phyloP scores from a whole-genome alignment of 1,139 yeast genomes.

The Candida glucosophila region DNA sequence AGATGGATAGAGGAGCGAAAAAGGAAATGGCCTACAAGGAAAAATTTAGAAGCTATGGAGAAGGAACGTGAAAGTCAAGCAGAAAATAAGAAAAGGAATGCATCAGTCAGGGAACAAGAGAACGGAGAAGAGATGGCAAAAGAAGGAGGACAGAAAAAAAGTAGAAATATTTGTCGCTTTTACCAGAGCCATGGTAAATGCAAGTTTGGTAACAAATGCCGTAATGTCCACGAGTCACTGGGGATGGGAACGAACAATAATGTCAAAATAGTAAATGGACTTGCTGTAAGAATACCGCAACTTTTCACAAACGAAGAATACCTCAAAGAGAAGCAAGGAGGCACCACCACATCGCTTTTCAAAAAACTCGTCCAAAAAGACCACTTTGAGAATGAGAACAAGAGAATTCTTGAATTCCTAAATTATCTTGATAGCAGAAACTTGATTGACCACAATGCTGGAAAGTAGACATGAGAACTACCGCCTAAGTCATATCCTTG shows the following conservation, averaged over 20 bases:
- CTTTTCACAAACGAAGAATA: slow-evolving; percentile 26
- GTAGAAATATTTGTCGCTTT: slow-evolving; percentile 31
- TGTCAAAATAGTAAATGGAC: slow-evolving; percentile 24
- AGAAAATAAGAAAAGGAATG: slow-evolving; percentile 1
- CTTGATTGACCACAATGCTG: slow-evolving; percentile 18
- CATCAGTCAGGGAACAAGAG: slow-evolving; percentile 5
- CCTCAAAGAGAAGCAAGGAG: slow-evolving; percentile 11
- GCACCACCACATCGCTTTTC: slow-evolving; percentile 22
- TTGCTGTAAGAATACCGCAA: slow-evolving; percentile 36
- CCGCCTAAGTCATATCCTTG: slow-evolving; percentile 17
- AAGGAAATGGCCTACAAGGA: slow-evolving; percentile 65
- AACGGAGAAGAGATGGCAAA: too few species aligned
- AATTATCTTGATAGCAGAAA: slow-evolving; percentile 27
- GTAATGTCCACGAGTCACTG: slow-evolving; percentile 24
- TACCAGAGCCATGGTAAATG: slow-evolving; percentile 34
- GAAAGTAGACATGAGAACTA: too few species aligned
- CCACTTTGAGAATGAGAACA: slow-evolving; percentile 36
- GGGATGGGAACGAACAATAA: slow-evolving; percentile 2
- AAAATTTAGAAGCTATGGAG: slow-evolving; percentile 31
- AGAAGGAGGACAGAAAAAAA: slow-evolving; percentile 6
- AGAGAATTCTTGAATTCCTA: slow-evolving; percentile 29
- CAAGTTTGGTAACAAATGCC: slow-evolving; percentile 41
- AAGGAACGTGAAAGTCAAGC: slow-evolving; percentile 10
- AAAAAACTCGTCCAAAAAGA: slow-evolving; percentile 40
- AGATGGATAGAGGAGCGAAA: slow-evolving; percentile 76